Percentiles rank a stretch among this genome's conserved stretches.
Conservation (phyloP, 1,139 yeast genomes). For the Debaryomyces fabryi region DNA sequence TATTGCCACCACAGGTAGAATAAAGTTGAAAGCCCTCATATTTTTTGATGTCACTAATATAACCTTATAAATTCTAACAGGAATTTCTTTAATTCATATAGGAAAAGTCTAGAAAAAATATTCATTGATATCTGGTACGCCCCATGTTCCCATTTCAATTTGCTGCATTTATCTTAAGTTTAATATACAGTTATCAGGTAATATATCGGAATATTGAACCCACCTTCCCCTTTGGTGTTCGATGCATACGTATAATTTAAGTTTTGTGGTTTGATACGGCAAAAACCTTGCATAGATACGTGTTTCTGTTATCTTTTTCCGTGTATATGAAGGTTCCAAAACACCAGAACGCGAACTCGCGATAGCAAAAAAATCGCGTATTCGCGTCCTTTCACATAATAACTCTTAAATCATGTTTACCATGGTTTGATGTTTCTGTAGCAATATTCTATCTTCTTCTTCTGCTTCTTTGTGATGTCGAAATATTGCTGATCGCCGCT, state of each 20-base stretch:
- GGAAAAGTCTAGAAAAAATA: neutral
- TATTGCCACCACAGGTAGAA: neutral
- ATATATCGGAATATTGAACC: neutral
- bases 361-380: neutral
- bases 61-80: neutral
- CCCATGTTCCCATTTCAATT: neutral
- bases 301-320: neutral
- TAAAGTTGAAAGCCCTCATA: neutral
- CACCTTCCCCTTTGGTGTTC: neutral
- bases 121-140: neutral
- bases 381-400: neutral
- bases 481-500: no score
- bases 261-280: neutral
- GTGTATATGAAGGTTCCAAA: neutral
- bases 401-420: neutral
- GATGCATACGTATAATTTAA: neutral
- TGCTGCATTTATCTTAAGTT: neutral
- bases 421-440: neutral
- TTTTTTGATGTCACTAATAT: neutral
- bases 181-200: neutral
- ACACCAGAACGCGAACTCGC: slow-evolving; percentile 1
- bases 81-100: slow-evolving; percentile 1
- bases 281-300: slow-evolving; percentile 3
- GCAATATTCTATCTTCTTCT: neutral
- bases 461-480: no score